phyloP scores from a whole-genome alignment of 2,329 filamentous ascomycete genomes.

The Paecilomyces sp. region DNA sequence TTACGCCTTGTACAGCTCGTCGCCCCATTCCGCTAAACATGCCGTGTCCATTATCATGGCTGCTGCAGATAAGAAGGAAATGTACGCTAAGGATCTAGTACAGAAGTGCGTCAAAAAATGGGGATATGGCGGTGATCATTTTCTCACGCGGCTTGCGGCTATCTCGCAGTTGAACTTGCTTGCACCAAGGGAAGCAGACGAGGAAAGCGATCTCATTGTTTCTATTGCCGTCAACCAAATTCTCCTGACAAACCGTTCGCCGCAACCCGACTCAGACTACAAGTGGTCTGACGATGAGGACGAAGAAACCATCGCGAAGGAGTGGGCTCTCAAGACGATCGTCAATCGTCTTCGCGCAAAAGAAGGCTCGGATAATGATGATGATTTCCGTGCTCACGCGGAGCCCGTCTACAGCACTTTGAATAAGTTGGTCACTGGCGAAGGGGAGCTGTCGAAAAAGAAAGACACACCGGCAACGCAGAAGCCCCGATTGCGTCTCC shows the following conservation, averaged over 20 bases:
- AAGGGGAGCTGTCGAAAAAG: slow-evolving; percentile 73
- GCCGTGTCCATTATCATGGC: slow-evolving; percentile 85
- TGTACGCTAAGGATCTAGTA: slow-evolving; percentile 78
- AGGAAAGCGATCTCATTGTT: slow-evolving; percentile 68
- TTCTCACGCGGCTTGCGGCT: slow-evolving; percentile 52
- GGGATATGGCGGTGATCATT: slow-evolving; percentile 64
- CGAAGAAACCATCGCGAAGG: slow-evolving; percentile 76
- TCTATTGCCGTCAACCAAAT: slow-evolving; percentile 70
- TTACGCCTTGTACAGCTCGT: slow-evolving; percentile 76
- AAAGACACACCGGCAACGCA: slow-evolving; percentile 70
- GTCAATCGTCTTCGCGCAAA: slow-evolving; percentile 75
- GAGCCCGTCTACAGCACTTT: slow-evolving; percentile 70
- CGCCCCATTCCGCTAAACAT: slow-evolving; percentile 81
- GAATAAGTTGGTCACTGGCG: slow-evolving; percentile 64
- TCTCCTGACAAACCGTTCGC: slow-evolving; percentile 60
- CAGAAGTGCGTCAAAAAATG: slow-evolving; percentile 68
- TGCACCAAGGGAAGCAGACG: slow-evolving; percentile 63
- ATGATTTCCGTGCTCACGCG: slow-evolving; percentile 46
- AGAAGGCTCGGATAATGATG: slow-evolving; percentile 39
- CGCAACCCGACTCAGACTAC: slow-evolving; percentile 45
- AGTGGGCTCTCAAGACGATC: slow-evolving; percentile 73
- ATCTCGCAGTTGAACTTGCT: slow-evolving; percentile 66
- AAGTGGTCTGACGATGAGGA: slow-evolving; percentile 68
- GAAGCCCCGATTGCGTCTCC: slow-evolving; percentile 70
- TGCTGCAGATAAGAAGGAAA: slow-evolving; percentile 67